phyloP scores from a whole-genome alignment of 306 rosid genomes.

The Medicago truncatula region MtrunA17r5.0-ANR NC_053049.1:37187001-37187500 shows the following conservation, averaged over 20 bases:
- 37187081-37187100: neutral
- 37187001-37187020: too few relatives aligned
- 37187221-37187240: neutral
- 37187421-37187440: neutral
- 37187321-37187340: neutral
- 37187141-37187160: neutral
- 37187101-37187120: neutral
- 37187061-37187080: neutral
- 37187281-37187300: neutral
- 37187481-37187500: too few relatives aligned
- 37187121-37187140: neutral
- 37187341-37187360: neutral
- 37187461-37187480: too few relatives aligned
- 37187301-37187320: slow-evolving; percentile 7
- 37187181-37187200: neutral
- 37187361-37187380: slow-evolving; percentile 51
- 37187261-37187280: neutral
- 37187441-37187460: too few relatives aligned
- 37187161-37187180: neutral
- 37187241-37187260: slow-evolving; percentile 30
- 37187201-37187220: neutral
- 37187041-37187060: too few relatives aligned
- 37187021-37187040: too few relatives aligned
- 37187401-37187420: slow-evolving; percentile 59
- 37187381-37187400: slow-evolving; percentile 38